phyloP scores from a whole-genome alignment of 192 early-diverging fungal genomes.

The Backusella liffmaniae region DNA sequence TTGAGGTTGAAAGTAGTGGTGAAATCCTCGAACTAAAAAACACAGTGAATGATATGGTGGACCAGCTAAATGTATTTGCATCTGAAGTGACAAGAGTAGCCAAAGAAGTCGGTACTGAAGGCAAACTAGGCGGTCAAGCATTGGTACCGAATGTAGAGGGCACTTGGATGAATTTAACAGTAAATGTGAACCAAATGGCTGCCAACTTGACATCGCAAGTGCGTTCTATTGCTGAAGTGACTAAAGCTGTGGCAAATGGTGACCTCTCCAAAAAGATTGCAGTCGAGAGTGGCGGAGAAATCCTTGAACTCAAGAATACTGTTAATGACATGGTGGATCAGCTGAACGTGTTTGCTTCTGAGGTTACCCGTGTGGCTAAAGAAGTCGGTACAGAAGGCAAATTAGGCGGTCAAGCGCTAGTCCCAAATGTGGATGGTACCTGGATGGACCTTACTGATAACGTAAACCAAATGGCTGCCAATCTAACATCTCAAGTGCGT shows the following conservation, averaged over 20 bases:
- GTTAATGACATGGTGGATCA: constrained; percentile 70
- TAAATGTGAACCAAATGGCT: constrained; percentile 54
- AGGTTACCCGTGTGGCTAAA: constrained; percentile 60
- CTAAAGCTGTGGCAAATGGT: constrained; percentile 46
- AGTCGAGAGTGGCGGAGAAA: constrained; percentile 47
- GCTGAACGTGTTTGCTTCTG: constrained; percentile 59
- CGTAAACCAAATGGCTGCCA: constrained; percentile 67
- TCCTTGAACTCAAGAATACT: constrained; percentile 47
- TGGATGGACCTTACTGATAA: constrained; percentile 70
- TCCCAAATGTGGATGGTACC: constrained; percentile 58
- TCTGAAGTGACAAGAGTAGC: constrained; percentile 64
- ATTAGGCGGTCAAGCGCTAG: constrained; percentile 58
- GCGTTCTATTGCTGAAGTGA: constrained; percentile 47
- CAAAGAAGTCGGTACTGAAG: constrained; percentile 66
- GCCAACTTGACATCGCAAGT: constrained; percentile 49
- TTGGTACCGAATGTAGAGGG: constrained; percentile 70
- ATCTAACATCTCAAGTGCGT: constrained; percentile 67
- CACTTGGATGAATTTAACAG: constrained; percentile 71
- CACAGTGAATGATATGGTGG: constrained; percentile 66
- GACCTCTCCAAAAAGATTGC: constrained; percentile 41
- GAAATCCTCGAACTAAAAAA: constrained; percentile 59
- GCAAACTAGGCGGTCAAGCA: constrained; percentile 77
- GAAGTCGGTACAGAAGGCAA: constrained; percentile 63
- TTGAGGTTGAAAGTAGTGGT: constrained; percentile 50
- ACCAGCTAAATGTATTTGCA: constrained; percentile 58